Conservation (phyloP, 1,284 basidiomycete species). For the Neotropicomus parvogracilis region DNA sequence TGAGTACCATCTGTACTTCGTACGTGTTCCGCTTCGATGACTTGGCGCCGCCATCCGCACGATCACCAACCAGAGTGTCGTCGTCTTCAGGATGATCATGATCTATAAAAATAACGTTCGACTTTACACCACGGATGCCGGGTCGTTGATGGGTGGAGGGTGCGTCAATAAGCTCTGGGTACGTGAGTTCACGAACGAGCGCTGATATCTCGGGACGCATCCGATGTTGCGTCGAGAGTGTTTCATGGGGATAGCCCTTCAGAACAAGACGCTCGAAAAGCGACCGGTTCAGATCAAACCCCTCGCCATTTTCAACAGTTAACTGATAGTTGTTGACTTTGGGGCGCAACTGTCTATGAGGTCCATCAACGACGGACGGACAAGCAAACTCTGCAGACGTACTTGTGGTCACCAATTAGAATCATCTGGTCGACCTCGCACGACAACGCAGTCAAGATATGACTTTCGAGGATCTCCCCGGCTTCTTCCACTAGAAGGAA, state of each 20-base stretch:
- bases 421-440: constrained; percentile 46
- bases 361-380: not conserved
- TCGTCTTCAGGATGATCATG: constrained; percentile 55
- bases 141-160: constrained; percentile 44
- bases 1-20: constrained; percentile 58
- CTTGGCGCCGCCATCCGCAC: constrained; percentile 40
- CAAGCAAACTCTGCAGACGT: constrained; percentile 18
- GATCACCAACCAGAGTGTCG: constrained; percentile 37
- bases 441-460: constrained; percentile 55
- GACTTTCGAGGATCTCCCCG: constrained; percentile 65
- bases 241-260: constrained; percentile 55
- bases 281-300: constrained; percentile 58
- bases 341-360: constrained; percentile 56
- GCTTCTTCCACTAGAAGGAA: constrained; percentile 66
- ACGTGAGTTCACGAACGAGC: constrained; percentile 56
- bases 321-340: constrained; percentile 62
- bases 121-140: constrained; percentile 47
- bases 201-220: constrained; percentile 66
- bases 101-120: constrained; percentile 57
- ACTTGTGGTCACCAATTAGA: constrained; percentile 70
- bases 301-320: constrained; percentile 62
- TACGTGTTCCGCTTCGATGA: constrained; percentile 57
- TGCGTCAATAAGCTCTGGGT: constrained; percentile 57
- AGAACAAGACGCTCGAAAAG: constrained; percentile 63
- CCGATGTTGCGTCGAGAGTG: constrained; percentile 53